Evolutionary conservation across 2,329 filamentous ascomycete genomes (phyloP), one percentile per base, ranked within the genome.

Genomic region (Basipetospora chlamydospora): DNA sequence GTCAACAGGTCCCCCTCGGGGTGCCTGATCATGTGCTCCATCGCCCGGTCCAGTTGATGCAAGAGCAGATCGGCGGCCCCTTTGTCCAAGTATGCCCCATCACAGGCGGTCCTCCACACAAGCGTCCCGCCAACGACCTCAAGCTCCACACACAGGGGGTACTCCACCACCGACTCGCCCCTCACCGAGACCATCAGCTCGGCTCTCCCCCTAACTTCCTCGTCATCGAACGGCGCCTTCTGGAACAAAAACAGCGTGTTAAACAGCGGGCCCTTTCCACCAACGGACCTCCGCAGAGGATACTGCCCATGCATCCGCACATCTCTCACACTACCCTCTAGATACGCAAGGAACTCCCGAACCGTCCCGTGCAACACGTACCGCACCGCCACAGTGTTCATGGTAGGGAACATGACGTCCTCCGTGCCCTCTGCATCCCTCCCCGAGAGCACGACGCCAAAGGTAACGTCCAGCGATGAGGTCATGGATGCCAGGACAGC

Each of bases 351-450:
- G 57, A 92, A 77, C 1, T 76, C 67, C 1, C 53, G 44, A 0
- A 70, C 58, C 0, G 66, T 74, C 2, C 83, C 83, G 46, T 90
- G 80, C 3, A 94, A 52, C 3, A 87, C 65, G 2, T 70, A 70
- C 9, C 86, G 69, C 6, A 93, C 64, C 0, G 80, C 72, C 0
- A 94, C 76, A 0, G 87, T 94, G 49, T 93, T 95, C 82, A 95
- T 94, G 0, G 81, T 84, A 0, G 87, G 88, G 47, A 94, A 95
- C 49, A 87, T 65, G 10, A 88, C 56, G 18, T 70, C 55, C 29
- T 80, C 70, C 0, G 74, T 70, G 12, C 71, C 67, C 31, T 81
- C 77, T 8, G 73, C 75, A 39, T 90, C 83, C n/a, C 88, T 71
- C 12, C 88, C 87, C 0, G 85, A 86, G 10, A 94, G 63, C 1